Evolutionary conservation across 352 stramenopile genomes (phyloP), one percentile per base, ranked within the genome.

Genomic region (Pythium sp.): DNA sequence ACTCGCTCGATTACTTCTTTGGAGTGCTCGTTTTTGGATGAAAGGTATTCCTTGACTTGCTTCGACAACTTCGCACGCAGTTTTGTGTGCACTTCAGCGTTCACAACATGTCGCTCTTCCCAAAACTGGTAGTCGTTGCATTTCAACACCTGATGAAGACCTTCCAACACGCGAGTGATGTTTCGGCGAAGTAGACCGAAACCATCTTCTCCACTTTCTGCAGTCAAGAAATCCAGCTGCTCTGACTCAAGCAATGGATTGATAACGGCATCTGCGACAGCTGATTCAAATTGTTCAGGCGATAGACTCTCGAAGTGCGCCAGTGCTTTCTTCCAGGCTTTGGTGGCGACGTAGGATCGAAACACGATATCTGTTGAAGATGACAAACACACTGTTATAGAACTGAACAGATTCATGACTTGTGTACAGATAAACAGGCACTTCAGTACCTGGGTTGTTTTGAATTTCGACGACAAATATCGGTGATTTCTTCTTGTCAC

Each of bases 61-160:
- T 79, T 80, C 67, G 80, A 73, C 24, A 93, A 41, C 26, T 82
- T 77, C 11, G 74, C 71, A 3, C 84, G 84, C 55, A 91, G 64
- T 46, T 91, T 92, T 2, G 77, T 64, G 65, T 92, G 83, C 3
- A 82, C 73, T 15, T 91, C 79, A 9, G 79, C 72, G 30, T 77
- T 81, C 14, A 92, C 80, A 6, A 81, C 69, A 69, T 95, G 82
- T 3, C 86, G 81, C 60, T 92, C 81, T 72, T 95, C 86, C 87
- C 86, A 95, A n/a, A 95, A 92, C 47, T 91, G 82, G 69, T 95
- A 95, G 58, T 91, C 83, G 28, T 32, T 74, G 62, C 87, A 95
- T 30, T 73, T 73, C 0, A 91, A 51, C 20, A 92, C 86, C 47
- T 80, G 79, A 41, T 81, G 80, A 11, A 91, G 69, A 24, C 87